Percentiles rank a stretch among this genome's conserved stretches.
Evolutionary conservation across 495 filamentous ascomycete genomes (phyloP).

Genomic region (Paragyromitra xinjiangensis): DNA sequence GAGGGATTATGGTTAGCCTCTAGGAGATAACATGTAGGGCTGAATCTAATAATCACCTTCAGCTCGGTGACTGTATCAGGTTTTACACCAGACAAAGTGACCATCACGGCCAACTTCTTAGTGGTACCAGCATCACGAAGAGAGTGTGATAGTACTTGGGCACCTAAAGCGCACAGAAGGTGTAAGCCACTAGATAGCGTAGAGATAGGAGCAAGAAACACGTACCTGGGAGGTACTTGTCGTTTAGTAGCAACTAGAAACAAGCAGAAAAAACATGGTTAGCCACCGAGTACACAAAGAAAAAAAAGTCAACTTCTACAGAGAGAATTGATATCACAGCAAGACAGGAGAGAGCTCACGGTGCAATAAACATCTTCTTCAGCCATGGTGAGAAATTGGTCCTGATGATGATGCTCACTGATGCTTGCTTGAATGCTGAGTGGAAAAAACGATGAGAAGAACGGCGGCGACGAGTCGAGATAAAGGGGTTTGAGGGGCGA

Average conservation of each 20-base stretch:
- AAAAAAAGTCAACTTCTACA: constrained; percentile 24
- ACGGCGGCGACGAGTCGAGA: constrained; percentile 40
- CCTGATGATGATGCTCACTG: constrained; percentile 39
- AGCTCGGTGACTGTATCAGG: constrained; percentile 78
- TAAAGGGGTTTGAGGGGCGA: constrained; percentile 47
- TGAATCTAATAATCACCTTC: constrained; percentile 65
- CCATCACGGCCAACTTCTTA: constrained; percentile 84
- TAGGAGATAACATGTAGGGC: constrained; percentile 3
- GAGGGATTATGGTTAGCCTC: constrained; percentile 26
- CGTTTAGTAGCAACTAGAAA: constrained; percentile 76
- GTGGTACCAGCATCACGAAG: constrained; percentile 88
- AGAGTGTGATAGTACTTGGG: constrained; percentile 92
- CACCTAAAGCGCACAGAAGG: constrained; percentile 67
- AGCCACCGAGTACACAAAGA: constrained; percentile 34
- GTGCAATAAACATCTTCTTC: constrained; percentile 56
- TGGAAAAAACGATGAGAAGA: constrained; percentile 49
- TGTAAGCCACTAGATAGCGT: constrained; percentile 50
- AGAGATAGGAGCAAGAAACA: constrained; percentile 48
- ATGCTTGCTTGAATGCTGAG: constrained; percentile 29
- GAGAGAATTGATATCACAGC: constrained; percentile 24
- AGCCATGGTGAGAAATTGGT: constrained; percentile 44
- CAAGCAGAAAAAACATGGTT: constrained; percentile 22
- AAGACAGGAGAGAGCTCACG: constrained; percentile 37
- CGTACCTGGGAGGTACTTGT: constrained; percentile 88
- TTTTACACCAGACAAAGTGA: constrained; percentile 78